These are phyloP conservation scores for Malus sieversii DNA, from an alignment of 306 rosid genomes.

Conservation along the genomic window DNA sequence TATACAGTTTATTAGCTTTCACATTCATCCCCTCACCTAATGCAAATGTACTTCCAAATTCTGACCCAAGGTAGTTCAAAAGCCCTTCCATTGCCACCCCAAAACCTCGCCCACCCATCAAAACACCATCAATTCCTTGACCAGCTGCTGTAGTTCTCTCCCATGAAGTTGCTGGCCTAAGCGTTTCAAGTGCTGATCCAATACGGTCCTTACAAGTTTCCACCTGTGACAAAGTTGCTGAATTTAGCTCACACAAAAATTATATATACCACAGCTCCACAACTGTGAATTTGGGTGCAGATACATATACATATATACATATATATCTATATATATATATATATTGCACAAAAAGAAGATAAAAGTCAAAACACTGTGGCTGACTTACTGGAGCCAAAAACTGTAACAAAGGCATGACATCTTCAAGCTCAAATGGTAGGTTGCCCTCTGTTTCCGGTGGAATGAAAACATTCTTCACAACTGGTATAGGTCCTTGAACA, in stretches of 20 bases:
- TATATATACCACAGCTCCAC: neutral
- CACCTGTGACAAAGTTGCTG: slow-evolving; percentile 48
- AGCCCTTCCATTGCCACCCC: slow-evolving; percentile 93
- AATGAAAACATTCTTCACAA: slow-evolving; percentile 80
- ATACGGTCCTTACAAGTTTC: slow-evolving; percentile 89
- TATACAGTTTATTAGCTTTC: slow-evolving; percentile 5
- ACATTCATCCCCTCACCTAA: slow-evolving; percentile 50
- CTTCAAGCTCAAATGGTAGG: slow-evolving; percentile 74
- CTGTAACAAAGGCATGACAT: slow-evolving; percentile 94
- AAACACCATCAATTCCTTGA: slow-evolving; percentile 81
- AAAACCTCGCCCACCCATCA: slow-evolving; percentile 94
- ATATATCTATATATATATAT: too few species aligned
- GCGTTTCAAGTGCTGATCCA: slow-evolving; percentile 87
- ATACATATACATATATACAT: neutral
- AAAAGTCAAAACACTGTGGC: neutral
- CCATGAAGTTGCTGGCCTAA: slow-evolving; percentile 94
- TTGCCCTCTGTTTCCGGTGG: slow-evolving; percentile 76
- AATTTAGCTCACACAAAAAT: slow-evolving; percentile 9
- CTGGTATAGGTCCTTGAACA: slow-evolving; percentile 92
- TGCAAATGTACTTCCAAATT: slow-evolving; percentile 94
- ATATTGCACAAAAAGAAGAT: neutral
- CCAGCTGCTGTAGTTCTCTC: slow-evolving; percentile 90
- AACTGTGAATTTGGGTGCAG: neutral
- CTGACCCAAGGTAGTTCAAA: slow-evolving; percentile 86
- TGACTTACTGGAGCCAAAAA: slow-evolving; percentile 93